Base-by-base conservation (phyloP, 2,329 filamentous ascomycete species). In the Graphium sp. region DNA sequence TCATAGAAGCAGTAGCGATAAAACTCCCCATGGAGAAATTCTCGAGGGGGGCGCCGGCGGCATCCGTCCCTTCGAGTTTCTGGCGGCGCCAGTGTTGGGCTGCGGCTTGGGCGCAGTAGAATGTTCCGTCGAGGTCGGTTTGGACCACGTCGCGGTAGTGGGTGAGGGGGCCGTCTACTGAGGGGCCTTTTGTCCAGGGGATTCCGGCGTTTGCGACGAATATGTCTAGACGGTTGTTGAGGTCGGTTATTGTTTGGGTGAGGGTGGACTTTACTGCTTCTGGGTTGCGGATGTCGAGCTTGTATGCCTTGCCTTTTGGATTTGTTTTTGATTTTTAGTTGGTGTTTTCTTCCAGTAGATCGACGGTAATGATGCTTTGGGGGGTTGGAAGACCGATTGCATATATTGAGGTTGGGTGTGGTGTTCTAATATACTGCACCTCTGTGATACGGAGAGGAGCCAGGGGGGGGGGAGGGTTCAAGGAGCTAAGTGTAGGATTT, bases 1-100 rank as follows among this genome's bases (percentile, higher is more conserved):
- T 77, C 67, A 87, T 85, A 33, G 71, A 78, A 1, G 80, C 74
- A 6, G 81, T 87, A 16, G 74, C 74, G 39, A 87, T 71, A 49
- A 87, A 82, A 46, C 71, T 77, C 14, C 79, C 78, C 16, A 63
- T 57, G 3, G 55, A 58, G 44, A 66, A 79, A 37, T 62, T 58
- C 28, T 68, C 59, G 15, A 80, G 54, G 41, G 61, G 60, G 44
- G 68, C 62, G 33, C 75, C 74, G 43, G 73, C 60, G 24, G 65
- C 38, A 16, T 70, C 68, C 1, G 69, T 74, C 14, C 70, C 66
- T 44, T 81, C 70, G 34, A 64, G 54, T 55, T 75, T 75, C 48
- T 84, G 77, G 17, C 74, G 59, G 26, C 73, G 56, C 59, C 75
- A 87, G 48, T 81, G 69, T 28, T 60, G 54, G 6, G 73, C 79